Evolutionary conservation across 2,329 filamentous ascomycete genomes (phyloP).

Genomic region (Hymenoscyphus linearis): DNA sequence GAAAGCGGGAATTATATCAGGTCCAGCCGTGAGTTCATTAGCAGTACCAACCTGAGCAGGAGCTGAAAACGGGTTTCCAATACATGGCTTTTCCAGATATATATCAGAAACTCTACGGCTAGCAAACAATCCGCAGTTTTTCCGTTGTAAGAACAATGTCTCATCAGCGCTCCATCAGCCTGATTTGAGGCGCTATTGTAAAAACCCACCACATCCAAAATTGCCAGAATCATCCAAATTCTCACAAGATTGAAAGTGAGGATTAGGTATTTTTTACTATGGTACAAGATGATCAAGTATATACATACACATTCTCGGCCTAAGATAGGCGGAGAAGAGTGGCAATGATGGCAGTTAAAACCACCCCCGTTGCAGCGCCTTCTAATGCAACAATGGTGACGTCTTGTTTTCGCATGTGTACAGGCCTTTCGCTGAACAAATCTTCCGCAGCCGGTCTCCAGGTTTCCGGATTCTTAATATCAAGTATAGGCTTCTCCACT

Average conservation of each 20-base stretch:
- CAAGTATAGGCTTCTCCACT: constrained; percentile 18
- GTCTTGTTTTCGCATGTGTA: constrained; percentile 63
- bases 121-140: no score
- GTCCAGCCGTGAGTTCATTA: background rate
- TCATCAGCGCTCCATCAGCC: no score
- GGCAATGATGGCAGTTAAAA: constrained; percentile 43
- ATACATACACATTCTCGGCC: constrained; percentile 20
- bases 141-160: no score
- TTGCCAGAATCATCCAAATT: background rate
- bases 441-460: constrained; percentile 50
- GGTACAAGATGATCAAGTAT: constrained; percentile 21
- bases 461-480: constrained; percentile 26
- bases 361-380: constrained; percentile 61
- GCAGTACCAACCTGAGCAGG: background rate
- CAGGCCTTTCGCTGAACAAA: constrained; percentile 58
- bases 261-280: constrained; percentile 20
- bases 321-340: constrained; percentile 27
- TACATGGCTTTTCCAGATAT: no score
- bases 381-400: constrained; percentile 65
- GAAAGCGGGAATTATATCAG: background rate
- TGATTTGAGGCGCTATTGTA: background rate
- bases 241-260: background rate
- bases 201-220: background rate
- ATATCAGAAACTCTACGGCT: no score
- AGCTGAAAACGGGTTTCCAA: no score